Evolutionary conservation across 2,329 filamentous ascomycete genomes (phyloP), one percentile per base, ranked within the genome.

Genomic region (Neoascochyta sp.): DNA sequence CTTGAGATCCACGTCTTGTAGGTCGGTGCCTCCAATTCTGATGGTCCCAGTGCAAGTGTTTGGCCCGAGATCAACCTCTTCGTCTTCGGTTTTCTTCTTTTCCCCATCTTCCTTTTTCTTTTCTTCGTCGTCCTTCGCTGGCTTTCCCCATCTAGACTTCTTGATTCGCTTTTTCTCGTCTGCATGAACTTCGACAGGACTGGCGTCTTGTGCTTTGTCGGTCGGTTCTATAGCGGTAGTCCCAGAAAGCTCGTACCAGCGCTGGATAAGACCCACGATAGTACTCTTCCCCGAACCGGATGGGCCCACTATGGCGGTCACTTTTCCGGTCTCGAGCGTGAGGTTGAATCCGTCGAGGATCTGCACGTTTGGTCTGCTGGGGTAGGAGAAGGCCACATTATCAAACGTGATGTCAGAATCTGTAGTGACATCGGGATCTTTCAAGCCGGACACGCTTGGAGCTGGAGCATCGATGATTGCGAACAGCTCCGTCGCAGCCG

Each of bases 281-380:
- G 83, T 88, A 28, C 78, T 83, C 57, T 88, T 89, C 0, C 84
- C 83, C 4, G 75, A 80, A 0, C 83, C 83, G 3, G 80, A 84
- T 1, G 81, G 75, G 0, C 83, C 83, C 12, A 88, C 83, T 11
- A 88, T 80, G 2, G 83, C 83, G 1, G 81, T 86, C 2, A 80
- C 73, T 49, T 83, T 82, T 12, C 80, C 80, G 6, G 75, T 69
- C 36, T 75, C 68, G 32, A 86, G 75, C 0, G 58, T 65, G 7
- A 85, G 60, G 45, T 73, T 69, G 3, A 86, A 57, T 3, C 70
- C 63, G 43, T 83, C 71, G 1, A 86, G 60, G 0, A 86, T 75
- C 47, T 76, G 77, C 38, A 81, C 73, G 35, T 80, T 71, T 0
- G 78, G 76, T 9, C 81, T 69, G 27, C 52, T 58, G 1, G 62